Percentiles rank a stretch among this genome's conserved stretches.
Evolutionary conservation across 2,329 filamentous ascomycete species (phyloP).

Genomic region (Pochonia chlamydosporia): DNA sequence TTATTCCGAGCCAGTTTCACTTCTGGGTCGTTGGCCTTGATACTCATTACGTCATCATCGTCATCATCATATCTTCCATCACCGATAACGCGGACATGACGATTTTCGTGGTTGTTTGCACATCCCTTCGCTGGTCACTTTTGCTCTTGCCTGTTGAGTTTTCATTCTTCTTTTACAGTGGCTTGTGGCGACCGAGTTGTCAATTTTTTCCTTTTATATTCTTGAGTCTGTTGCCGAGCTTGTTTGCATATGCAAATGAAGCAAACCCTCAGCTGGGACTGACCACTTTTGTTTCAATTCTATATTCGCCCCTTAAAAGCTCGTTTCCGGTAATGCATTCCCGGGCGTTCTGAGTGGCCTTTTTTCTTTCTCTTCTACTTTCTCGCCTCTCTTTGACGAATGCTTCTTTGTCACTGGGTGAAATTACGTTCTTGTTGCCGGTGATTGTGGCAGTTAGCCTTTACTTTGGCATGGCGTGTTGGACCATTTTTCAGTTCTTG

Average conservation of each 20-base stretch:
- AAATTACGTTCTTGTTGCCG: background rate
- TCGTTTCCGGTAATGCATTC: background rate
- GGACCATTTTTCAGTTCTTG: background rate
- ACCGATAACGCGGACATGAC: background rate
- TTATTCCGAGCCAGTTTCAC: too few species aligned
- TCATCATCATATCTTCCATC: background rate
- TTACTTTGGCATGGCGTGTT: constrained; percentile 2
- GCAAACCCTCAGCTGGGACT: background rate
- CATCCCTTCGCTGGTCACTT: background rate
- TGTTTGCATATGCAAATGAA: background rate
- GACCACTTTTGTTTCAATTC: constrained; percentile 1
- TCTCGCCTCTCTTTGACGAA: background rate
- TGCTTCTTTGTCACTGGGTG: background rate
- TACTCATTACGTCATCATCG: too few species aligned
- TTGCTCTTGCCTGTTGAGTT: background rate
- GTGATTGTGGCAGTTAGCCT: background rate
- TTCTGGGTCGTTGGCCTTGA: too few species aligned
- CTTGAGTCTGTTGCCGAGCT: background rate
- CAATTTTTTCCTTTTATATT: background rate
- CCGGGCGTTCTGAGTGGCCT: background rate
- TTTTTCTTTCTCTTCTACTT: background rate
- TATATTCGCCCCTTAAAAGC: background rate
- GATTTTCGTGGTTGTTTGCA: background rate
- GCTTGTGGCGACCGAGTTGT: background rate
- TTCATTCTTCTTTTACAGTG: background rate